Conservation (phyloP, 2,329 filamentous ascomycete genomes). For the Pseudogymnoascus pannorum region DNA sequence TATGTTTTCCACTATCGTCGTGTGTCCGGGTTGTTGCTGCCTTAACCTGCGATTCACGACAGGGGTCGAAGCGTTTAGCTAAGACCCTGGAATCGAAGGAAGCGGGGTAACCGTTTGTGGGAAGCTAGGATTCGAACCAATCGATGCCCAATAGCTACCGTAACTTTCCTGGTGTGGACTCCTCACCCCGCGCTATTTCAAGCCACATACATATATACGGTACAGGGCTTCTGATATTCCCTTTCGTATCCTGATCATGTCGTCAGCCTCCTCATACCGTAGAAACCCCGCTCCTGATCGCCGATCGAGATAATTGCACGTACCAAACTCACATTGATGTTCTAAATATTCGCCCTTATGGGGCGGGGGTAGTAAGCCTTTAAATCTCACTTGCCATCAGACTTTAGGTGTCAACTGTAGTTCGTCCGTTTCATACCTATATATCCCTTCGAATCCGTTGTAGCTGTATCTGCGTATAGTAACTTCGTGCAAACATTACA, state of each 20-base stretch:
- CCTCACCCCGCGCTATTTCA: not conserved
- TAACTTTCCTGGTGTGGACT: not conserved
- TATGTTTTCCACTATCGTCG: not conserved
- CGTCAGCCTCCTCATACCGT: not conserved
- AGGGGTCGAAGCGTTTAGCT: not conserved
- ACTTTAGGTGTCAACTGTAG: not conserved
- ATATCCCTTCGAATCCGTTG: not conserved
- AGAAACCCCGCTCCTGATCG: not conserved
- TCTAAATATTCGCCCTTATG: not conserved
- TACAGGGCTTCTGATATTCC: not conserved
- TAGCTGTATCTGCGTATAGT: not conserved
- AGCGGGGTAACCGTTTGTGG: not conserved
- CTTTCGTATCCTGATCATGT: not conserved
- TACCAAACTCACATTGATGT: not conserved
- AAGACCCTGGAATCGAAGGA: not conserved
- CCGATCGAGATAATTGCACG: not conserved
- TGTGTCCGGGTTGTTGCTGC: not conserved
- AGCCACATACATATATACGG: not conserved
- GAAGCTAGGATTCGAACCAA: not conserved
- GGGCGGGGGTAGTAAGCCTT: not conserved
- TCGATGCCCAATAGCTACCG: not conserved
- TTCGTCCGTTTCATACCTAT: not conserved
- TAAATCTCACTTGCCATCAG: not conserved
- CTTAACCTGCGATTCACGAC: not conserved
- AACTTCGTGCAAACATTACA: not conserved